Conservation (phyloP, 2,329 filamentous ascomycete species). For the Lasiodiplodia gonubiensis region DNA sequence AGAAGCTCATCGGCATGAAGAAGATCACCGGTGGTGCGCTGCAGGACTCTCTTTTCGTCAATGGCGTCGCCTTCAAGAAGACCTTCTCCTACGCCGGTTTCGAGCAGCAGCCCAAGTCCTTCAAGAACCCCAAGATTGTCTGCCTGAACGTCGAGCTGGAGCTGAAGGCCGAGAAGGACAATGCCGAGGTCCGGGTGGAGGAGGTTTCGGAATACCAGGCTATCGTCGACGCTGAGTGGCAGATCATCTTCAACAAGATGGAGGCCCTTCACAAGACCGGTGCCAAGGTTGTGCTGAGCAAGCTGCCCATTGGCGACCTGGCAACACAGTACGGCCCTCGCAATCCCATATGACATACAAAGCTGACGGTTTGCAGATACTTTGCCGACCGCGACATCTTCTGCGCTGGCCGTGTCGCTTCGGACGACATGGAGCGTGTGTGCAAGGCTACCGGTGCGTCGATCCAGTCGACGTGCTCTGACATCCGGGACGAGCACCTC, state of each 20-base stretch:
- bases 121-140: conserved; percentile 93
- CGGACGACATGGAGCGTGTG: conserved; percentile 94
- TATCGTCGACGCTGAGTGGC: conserved; percentile 98
- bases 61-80: conserved; percentile 99
- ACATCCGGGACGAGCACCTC: conserved; percentile 71
- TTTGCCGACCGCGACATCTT: conserved; percentile 98
- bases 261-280: conserved; percentile 93
- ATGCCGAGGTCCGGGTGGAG: conserved; percentile 96
- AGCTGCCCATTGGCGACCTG: conserved; percentile 94
- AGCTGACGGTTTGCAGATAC: conserved; percentile 57
- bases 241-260: conserved; percentile 99
- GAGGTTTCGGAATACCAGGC: conserved; percentile 99
- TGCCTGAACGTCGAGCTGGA: conserved; percentile 98
- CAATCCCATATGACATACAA: background rate
- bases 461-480: conserved; percentile 27
- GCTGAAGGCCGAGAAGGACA: conserved; percentile 98
- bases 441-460: conserved; percentile 77
- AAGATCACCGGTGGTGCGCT: conserved; percentile 96
- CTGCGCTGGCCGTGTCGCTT: conserved; percentile 90
- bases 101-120: conserved; percentile 97
- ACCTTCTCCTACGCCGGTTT: conserved; percentile 99
- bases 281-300: conserved; percentile 96
- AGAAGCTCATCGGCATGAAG: conserved; percentile 97
- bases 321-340: conserved; percentile 75
- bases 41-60: conserved; percentile 94